Evolutionary conservation across 768 basidiomycete species (phyloP).

Genomic region (Multifurca ochricompacta): DNA sequence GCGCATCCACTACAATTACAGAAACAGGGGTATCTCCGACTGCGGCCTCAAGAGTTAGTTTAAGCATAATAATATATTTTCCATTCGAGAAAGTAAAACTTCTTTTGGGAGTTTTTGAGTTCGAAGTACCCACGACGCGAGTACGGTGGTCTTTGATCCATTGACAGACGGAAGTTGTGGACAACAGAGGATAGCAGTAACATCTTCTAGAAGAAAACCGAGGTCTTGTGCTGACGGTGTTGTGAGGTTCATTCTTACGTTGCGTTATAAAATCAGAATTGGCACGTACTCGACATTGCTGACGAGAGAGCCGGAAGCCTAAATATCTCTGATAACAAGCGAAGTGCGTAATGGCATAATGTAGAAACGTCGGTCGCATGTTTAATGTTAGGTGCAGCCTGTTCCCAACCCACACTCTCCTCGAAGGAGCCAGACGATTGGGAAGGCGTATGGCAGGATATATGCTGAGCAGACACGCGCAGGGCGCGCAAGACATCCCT

Average conservation of each 20-base stretch:
- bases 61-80: not conserved
- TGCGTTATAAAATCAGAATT: not conserved
- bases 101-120: constrained; percentile 10
- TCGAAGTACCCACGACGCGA: constrained; percentile 11
- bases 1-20: constrained; percentile 10
- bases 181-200: not conserved
- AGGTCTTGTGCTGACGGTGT: constrained; percentile 2
- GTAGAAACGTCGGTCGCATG: not conserved
- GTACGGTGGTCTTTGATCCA: constrained; percentile 1
- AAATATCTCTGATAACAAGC: constrained; percentile 13
- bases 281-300: constrained; percentile 6
- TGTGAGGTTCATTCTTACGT: not conserved
- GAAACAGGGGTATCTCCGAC: not conserved
- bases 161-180: not conserved
- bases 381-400: not conserved
- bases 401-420: not conserved
- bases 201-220: constrained; percentile 8
- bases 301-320: constrained; percentile 8
- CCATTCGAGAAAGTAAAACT: constrained; percentile 7
- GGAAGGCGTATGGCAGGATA: not conserved
- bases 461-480: not conserved
- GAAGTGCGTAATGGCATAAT: constrained; percentile 10
- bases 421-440: not conserved
- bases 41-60: constrained; percentile 2
- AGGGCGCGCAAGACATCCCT: constrained; percentile 7